phyloP scores from a whole-genome alignment of 2,329 filamentous ascomycete genomes.

The Fusarium tricinctum region DNA sequence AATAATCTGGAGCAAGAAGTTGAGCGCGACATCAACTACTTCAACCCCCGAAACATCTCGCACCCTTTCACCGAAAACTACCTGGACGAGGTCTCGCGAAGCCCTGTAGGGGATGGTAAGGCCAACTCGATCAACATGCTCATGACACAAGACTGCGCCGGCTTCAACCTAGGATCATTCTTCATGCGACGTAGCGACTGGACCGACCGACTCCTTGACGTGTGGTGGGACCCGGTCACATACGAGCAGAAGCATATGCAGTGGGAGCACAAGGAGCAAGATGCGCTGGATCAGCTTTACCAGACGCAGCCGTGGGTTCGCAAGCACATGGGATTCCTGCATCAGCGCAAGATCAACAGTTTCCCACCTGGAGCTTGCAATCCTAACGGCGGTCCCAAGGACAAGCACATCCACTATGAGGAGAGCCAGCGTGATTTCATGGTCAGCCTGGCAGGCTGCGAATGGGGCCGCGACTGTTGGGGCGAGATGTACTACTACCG shows the following conservation, averaged over 20 bases:
- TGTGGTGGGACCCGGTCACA: conserved; percentile 98
- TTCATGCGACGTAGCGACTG: conserved; percentile 88
- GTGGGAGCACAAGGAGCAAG: conserved; percentile 99
- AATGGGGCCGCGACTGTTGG: conserved; percentile 98
- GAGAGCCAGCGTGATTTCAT: conserved; percentile 89
- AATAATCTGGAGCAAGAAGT: conserved; percentile 78
- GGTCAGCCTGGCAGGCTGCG: conserved; percentile 98
- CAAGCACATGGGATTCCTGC: conserved; percentile 87
- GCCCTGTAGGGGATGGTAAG: conserved; percentile 81
- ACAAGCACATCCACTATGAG: conserved; percentile 87
- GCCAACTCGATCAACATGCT: conserved; percentile 86
- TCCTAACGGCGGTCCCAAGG: conserved; percentile 73
- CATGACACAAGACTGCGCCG: conserved; percentile 91
- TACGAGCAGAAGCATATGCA: conserved; percentile 99
- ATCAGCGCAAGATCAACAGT: conserved; percentile 92
- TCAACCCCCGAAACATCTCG: conserved; percentile 93
- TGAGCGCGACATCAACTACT: conserved; percentile 96
- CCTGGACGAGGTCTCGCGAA: conserved; percentile 81
- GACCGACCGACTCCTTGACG: conserved; percentile 91
- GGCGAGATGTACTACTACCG: conserved; percentile 97
- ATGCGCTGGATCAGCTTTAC: conserved; percentile 94
- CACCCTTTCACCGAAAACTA: conserved; percentile 83
- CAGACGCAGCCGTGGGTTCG: conserved; percentile 92
- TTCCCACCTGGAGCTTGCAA: conserved; percentile 93
- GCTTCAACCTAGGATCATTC: conserved; percentile 97